Evolutionary conservation across 2,329 filamentous ascomycete species (phyloP), one percentile per base, ranked within the genome.

Genomic region (Coleophoma cylindrospora): DNA sequence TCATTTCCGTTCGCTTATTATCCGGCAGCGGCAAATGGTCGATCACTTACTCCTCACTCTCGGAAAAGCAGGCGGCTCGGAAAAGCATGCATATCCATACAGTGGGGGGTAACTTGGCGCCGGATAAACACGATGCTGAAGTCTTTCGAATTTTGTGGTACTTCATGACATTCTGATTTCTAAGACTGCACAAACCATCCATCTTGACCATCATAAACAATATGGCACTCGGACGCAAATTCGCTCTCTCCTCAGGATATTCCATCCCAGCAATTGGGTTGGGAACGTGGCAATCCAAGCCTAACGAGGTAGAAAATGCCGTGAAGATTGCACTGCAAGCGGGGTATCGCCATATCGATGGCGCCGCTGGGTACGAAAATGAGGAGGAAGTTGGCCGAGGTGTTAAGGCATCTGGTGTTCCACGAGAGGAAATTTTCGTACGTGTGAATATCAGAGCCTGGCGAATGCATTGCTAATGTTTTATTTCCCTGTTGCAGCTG

Each of bases 311-410:
- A 41, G 68, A 71, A 48, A 57, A 67, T 33, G 69, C 69, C 21
- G 70, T 73, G 7, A 64, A 67, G 33, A 49, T 56, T 21, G 70
- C 70, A 66, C 82, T 89, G 57, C 74, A 77, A 47, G 66, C 80
- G 12, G 86, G 84, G 21, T 89, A 84, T 65, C 45, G 45, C 22
- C 49, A 51, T 38, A 41, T 51, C 6, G 49, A 51, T 34, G 37
- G 45, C 22, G 49, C 49, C 10, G 33, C 40, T 21, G 27, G 37
- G 17, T 51, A 51, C 32, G 34, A 44, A 10, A 51, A 51, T n/a
- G 70, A 73, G 53, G 60, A 54, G 11, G 70, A 70, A 50, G 68
- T 73, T 32, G 70, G 70, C 4, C 59, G 67, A 22, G 70, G 66
- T 32, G 65, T 73, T 40, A 49, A 51, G 17, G 14, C 14, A 45